Conservation (phyloP, 345 rosid species). For the Lepidium aucheri region DNA sequence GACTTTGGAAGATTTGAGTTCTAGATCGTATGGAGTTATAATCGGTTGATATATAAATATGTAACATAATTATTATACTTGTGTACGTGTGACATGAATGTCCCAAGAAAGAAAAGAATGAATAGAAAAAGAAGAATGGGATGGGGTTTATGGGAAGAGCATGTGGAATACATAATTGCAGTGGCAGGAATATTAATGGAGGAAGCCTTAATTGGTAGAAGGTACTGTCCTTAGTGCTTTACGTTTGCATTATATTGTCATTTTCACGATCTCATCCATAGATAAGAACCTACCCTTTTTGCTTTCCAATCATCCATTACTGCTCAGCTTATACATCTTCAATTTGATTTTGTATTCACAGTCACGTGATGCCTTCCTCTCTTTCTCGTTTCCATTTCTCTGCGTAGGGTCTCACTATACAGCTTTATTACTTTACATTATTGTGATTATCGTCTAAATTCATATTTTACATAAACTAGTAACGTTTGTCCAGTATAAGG, state of each 20-base stretch:
- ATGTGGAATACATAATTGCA: constrained; percentile 11
- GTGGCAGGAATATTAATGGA: constrained; percentile 17
- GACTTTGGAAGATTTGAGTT: no score
- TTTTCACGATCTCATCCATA: not conserved
- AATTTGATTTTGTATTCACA: not conserved
- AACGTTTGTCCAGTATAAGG: not conserved
- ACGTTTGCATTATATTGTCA: constrained; percentile 10
- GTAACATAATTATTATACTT: no score
- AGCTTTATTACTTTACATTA: no score
- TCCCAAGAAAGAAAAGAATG: not conserved
- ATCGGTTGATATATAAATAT: no score
- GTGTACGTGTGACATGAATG: not conserved
- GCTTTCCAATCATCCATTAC: not conserved
- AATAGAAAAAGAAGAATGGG: not conserved
- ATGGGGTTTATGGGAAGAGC: constrained; percentile 2
- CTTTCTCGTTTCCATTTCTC: not conserved
- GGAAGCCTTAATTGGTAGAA: constrained; percentile 8
- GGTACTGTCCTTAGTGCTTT: constrained; percentile 20
- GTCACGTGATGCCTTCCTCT: not conserved
- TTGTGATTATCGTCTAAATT: no score
- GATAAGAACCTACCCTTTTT: constrained; percentile 12
- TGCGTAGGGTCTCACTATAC: not conserved
- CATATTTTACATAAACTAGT: no score
- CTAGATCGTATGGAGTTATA: no score
- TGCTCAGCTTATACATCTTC: not conserved